These are phyloP conservation scores for Xanthoconium separans DNA, from an alignment of 1,284 basidiomycete species.

Conservation along the genomic window DNA sequence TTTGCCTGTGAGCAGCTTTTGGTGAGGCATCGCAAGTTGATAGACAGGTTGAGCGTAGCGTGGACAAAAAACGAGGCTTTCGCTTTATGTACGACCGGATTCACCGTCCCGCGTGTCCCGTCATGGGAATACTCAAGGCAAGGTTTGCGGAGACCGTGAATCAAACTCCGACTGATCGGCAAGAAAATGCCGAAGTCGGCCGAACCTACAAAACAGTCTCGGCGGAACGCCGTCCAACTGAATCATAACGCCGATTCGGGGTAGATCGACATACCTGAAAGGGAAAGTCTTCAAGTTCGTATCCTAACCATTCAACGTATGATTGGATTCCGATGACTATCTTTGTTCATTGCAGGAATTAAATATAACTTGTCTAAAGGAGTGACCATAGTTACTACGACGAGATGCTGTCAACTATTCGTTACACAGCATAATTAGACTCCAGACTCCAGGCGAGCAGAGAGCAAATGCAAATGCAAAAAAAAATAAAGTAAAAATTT, in stretches of 20 bases:
- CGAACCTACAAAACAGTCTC: background rate
- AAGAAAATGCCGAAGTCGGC: background rate
- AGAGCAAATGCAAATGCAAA: background rate
- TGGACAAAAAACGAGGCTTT: background rate
- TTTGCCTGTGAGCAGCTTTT: conserved; percentile 33
- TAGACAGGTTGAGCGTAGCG: background rate
- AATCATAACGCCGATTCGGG: background rate
- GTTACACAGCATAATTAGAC: conserved; percentile 19
- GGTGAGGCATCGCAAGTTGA: conserved; percentile 17
- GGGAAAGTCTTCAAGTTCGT: conserved; percentile 17
- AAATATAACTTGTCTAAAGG: conserved; percentile 25
- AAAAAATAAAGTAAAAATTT: background rate
- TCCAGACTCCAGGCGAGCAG: background rate
- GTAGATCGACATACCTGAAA: conserved; percentile 13
- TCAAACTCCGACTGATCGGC: conserved; percentile 6
- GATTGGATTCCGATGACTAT: conserved; percentile 3
- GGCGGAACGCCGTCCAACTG: background rate
- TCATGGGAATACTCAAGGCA: conserved; percentile 4
- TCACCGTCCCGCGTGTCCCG: conserved; percentile 10
- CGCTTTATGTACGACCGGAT: background rate
- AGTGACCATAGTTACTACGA: conserved; percentile 19
- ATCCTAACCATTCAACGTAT: background rate
- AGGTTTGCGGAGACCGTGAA: background rate
- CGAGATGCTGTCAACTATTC: conserved; percentile 19
- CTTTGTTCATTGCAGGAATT: conserved; percentile 20